Evolutionary conservation across 345 rosid species (phyloP), one percentile per base, ranked within the genome.

Genomic region (Trapa bicornis): DNA sequence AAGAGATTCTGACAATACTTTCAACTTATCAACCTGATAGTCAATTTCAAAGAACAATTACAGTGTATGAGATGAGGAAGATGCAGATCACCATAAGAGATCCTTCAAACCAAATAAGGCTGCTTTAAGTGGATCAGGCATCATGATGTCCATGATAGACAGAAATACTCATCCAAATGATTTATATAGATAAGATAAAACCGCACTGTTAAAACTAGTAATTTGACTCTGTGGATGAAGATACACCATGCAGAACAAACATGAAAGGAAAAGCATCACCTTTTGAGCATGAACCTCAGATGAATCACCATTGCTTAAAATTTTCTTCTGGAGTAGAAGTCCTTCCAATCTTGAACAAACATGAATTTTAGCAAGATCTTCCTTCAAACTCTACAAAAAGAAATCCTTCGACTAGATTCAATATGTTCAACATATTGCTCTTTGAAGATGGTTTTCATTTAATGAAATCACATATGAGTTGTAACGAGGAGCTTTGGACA

Each of bases 221-320:
- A 22, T 22, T 22, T 22, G 29, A 22, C 29, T 22, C 29, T 22
- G 29, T 22, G 29, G 0, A 22, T 22, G 29, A 22, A 22, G 29
- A 22, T 22, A 22, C 29, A 22, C 29, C 29, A 22, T 22, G 29
- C 29, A 22, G 43, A 58, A 5, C 38, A 29, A 47, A 67, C 8
- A 45, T 45, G 48, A 11, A 22, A 53, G 16, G 37, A 52, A 43
- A 47, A 60, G 32, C 41, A 66, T 69, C 71, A 93, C 99, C 91
- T 90, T 93, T 76, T 84, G 97, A 66, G 95, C 94, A 87, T 87
- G 99, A 75, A 87, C 64, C 79, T 93, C 97, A 33, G 86, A 80
- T 69, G 99, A 84, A 69, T 93, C 99, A 61, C 97, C 97, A 76
- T 76, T 81, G 82, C 70, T 83, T 41, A 86, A 71, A 77, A 64